Base-by-base conservation (phyloP, 1,139 yeast species). In the Hemisphaericaspora xylofermentans region DNA sequence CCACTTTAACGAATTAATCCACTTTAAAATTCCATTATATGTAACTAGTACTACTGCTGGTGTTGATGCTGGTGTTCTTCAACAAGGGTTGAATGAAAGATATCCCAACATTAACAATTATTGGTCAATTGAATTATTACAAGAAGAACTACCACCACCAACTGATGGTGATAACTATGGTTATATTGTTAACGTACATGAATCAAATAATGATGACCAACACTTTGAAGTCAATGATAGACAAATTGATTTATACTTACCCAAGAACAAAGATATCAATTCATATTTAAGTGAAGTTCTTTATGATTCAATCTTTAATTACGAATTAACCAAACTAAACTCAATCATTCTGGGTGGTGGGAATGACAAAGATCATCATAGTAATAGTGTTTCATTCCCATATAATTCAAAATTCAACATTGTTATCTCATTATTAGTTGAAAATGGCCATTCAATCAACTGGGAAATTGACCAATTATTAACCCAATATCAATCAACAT, bases 331-430 rank as follows among this genome's bases (percentile, higher is more conserved):
- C 2, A 55, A 58, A 41, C 57, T 71, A 43, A 22, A 44, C 8
- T 12, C 24, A 5, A 29, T 29, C 7, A 29, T 29, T 17, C 12
- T 14, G 15, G 31, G 31, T 14, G 14, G 15, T 15, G 9, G 9
- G 2, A 15, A 14, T 21, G 46, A 52, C 24, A 56, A 26, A 46
- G 50, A 49, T 33, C n/a, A n/a, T n/a, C n/a, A n/a, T n/a, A n/a
- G n/a, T n/a, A 53, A 49, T 24, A 69, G 63, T 43, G 63, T 78
- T 2, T 66, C 79, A 15, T 51, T 71, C 17, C 76, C 82, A 1
- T 85, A 84, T 56, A 72, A 84, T 2, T 78, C 89, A 1, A 65
- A 74, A 27, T 80, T 82, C 47, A 88, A 84, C 53, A 53, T 85
- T 35, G 83, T 88, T 3, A 76, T 88, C 51, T 84, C 89, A 6